Evolutionary conservation across 805 yeast species (phyloP), one percentile per base, ranked within the genome.

Genomic region (Pichia paraexigua): DNA sequence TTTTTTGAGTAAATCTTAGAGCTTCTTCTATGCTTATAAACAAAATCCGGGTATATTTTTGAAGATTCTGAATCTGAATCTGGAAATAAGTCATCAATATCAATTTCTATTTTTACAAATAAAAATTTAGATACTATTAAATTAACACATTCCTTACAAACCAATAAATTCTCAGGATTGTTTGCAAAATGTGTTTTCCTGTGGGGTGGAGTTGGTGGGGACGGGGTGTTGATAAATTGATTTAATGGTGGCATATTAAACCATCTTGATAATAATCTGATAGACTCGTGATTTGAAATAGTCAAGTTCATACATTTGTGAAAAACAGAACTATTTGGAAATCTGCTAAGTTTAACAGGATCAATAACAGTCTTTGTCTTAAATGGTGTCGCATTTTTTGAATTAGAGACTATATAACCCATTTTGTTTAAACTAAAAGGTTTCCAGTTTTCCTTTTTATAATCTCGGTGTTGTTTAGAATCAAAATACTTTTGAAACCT

Each of bases 171-270:
- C 48, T 68, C 71, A 10, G 69, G 70, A 48, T 63, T 61, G 48
- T 61, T 61, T 20, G 58, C 49, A n/a, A 55, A 56, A 41, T 52
- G 63, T 1, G 15, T 43, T 5, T 22, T 20, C 8, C 59, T 60
- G 20, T 61, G 62, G 12, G 69, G 69, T 11, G 70, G 70, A 1
- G 70, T 65, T 10, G 69, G 69, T 10, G 69, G 70, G 2, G 67
- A 59, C 3, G 69, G 69, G 0, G 66, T 62, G 47, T 59, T 61
- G 27, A 59, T 57, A 45, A 61, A 63, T 45, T 66, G 66, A 51
- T 65, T 66, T 51, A 68, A 65, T 5, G 72, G 72, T 0, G 71
- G 71, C 18, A 68, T 55, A 17, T 61, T 66, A 58, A 65, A 67
- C 72, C 72, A 68, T 51, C 63, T 66, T 3, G 67, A 58, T 22